Base-by-base conservation (phyloP, 345 rosid genomes). In the Lepidium aucheri region DNA sequence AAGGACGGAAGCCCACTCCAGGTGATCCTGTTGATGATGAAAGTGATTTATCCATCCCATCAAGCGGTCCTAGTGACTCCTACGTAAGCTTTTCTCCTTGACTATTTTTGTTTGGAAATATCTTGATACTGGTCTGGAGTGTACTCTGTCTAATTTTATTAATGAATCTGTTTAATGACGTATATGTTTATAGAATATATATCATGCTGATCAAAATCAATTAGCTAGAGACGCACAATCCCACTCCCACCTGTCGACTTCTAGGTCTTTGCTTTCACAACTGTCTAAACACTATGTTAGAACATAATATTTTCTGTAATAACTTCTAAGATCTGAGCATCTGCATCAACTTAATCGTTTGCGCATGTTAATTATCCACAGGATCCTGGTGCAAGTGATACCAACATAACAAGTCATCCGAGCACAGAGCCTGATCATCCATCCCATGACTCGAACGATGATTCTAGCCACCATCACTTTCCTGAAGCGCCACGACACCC, bases 1-100 rank as follows among this genome's bases (percentile, higher is more conserved):
- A 93, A 83, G 98, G 98, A 68, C 83, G 95, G 82, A 88, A 78
- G 67, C 98, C 98, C 15, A 75, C 60, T 32, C 89, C 98, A 30
- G 98, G 98, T 35, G 97, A 95, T 51, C 95, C 97, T 41, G 78
- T 67, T 49, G 89, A 79, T 33, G 91, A 89, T 65, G 95, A 88
- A 0, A 85, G 64, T 33, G 92, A 90, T 65, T 65, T 82, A 43
- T 78, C 85, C 14, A 12, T 77, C 57, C 83, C 80, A 62, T 65
- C 87, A 51, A 79, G 70, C 56, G 66, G 75, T 28, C 79, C 79
- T 17, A 51, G 82, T 67, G 78, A 64, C 60, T 74, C 77, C 44
- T 62, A 46, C 20, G 77, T 74, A 74, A 74, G 77, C 61, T 35
- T 52, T 30, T 58, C 26, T 51, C 16, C 47, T 43, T 59, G n/a